phyloP scores from a whole-genome alignment of 441 rosid genomes.

The Corymbia citriodora region DNA sequence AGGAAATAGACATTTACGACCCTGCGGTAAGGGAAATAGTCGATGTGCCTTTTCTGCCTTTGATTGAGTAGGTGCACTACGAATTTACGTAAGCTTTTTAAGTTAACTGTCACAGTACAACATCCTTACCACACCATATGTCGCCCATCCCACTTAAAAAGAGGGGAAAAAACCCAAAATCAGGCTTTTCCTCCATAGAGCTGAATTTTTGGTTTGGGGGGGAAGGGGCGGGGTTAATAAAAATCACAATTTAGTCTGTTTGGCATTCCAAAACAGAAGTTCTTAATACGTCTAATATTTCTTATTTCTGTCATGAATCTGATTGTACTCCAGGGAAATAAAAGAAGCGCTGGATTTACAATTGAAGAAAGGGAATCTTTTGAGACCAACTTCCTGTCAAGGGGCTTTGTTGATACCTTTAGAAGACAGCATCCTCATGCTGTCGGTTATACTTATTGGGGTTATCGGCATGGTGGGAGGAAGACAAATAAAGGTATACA shows the following conservation, averaged over 20 bases:
- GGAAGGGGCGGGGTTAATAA: neutral
- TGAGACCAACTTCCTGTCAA: conserved; percentile 65
- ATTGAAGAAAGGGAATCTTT: conserved; percentile 89
- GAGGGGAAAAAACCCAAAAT: neutral
- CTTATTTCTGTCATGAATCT: neutral
- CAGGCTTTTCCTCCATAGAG: neutral
- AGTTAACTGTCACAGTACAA: neutral
- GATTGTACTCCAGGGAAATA: conserved; percentile 58
- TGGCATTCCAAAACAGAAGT: neutral
- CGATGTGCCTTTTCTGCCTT: neutral
- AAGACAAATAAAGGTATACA: conserved; percentile 75
- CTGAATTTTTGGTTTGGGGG: neutral
- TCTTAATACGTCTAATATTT: neutral
- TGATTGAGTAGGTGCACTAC: neutral
- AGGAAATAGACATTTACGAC: conserved; percentile 85
- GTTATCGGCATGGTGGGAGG: conserved; percentile 75
- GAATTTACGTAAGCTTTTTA: neutral
- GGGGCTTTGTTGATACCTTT: conserved; percentile 84
- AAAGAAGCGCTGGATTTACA: conserved; percentile 93
- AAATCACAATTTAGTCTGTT: neutral
- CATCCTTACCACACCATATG: neutral
- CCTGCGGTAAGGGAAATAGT: conserved; percentile 59
- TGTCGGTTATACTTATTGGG: conserved; percentile 95
- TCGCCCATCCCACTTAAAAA: neutral
- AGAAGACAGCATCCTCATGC: conserved; percentile 79